phyloP scores from a whole-genome alignment of 2,329 filamentous ascomycete species.

The Arachnomyces sp. region DNA sequence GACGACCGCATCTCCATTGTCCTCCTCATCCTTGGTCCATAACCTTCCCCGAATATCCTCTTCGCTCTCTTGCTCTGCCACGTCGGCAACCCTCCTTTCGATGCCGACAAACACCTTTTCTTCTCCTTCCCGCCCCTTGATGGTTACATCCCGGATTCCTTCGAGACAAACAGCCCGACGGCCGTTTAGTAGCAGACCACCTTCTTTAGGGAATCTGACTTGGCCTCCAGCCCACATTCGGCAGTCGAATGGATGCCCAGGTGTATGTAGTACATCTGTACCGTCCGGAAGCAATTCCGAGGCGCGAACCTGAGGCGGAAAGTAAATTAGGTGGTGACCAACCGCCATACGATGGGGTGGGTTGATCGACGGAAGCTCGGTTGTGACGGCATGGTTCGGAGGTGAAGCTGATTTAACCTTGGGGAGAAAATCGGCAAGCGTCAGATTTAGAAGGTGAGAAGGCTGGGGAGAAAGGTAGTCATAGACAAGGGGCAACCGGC shows the following conservation, averaged over 20 bases:
- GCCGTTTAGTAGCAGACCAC: conserved; percentile 25
- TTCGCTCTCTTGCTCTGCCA: conserved; percentile 30
- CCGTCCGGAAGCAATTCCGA: conserved; percentile 68
- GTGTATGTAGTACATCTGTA: conserved; percentile 71
- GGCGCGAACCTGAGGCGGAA: conserved; percentile 61
- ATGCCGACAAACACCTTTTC: conserved; percentile 56
- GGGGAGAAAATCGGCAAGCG: conserved; percentile 52
- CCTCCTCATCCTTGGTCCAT: conserved; percentile 37
- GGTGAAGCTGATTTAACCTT: conserved; percentile 15
- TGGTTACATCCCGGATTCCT: conserved; percentile 39
- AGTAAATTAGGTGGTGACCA: conserved; percentile 81
- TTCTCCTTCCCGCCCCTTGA: conserved; percentile 46
- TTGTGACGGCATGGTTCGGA: conserved; percentile 18
- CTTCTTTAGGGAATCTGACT: conserved; percentile 45
- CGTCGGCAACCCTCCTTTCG: conserved; percentile 44
- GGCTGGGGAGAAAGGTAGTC: conserved; percentile 55
- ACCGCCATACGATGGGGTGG: conserved; percentile 22
- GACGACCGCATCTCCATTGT: conserved; percentile 38
- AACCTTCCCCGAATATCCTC: conserved; percentile 33
- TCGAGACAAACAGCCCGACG: conserved; percentile 39
- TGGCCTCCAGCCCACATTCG: conserved; percentile 86
- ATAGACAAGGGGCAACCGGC: conserved; percentile 42
- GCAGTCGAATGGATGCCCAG: conserved; percentile 62
- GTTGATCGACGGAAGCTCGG: conserved; percentile 27
- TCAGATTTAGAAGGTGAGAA: conserved; percentile 58